phyloP scores from a whole-genome alignment of 306 rosid genomes.

The Potentilla sterilis region DNA sequence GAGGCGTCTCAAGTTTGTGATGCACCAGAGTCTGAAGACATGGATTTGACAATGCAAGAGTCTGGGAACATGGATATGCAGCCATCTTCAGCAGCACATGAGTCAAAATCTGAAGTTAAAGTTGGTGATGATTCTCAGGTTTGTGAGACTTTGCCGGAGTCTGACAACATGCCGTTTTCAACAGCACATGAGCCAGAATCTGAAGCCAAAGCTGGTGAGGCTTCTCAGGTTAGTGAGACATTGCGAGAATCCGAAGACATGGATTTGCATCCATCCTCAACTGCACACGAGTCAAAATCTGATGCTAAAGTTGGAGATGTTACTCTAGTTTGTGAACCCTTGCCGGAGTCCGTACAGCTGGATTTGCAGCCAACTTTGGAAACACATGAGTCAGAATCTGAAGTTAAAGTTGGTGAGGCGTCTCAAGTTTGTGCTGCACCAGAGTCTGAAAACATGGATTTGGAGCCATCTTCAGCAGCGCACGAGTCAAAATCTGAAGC shows the following conservation, averaged over 20 bases:
- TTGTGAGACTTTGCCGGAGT: constrained; percentile 10
- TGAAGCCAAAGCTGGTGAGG: constrained; percentile 3
- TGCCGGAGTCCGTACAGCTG: not conserved
- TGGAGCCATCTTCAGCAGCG: not conserved
- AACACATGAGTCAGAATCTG: constrained; percentile 12
- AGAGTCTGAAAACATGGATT: not conserved
- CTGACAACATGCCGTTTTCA: not conserved
- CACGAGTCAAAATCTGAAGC: constrained; percentile 21
- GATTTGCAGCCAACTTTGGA: constrained; percentile 12
- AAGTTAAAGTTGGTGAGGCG: constrained; percentile 20
- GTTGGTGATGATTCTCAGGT: constrained; percentile 20
- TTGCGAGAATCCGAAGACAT: not conserved
- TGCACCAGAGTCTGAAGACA: not conserved
- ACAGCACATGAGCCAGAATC: not conserved
- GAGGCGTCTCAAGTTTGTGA: constrained; percentile 17
- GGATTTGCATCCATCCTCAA: not conserved
- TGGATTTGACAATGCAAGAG: not conserved
- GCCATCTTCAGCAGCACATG: not conserved
- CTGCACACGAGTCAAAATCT: constrained; percentile 6
- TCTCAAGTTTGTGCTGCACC: constrained; percentile 13
- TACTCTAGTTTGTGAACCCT: constrained; percentile 3
- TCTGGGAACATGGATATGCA: constrained; percentile 1
- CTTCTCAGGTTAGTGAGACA: not conserved
- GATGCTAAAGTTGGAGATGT: constrained; percentile 23
- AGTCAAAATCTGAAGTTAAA: constrained; percentile 23